Evolutionary conservation across 208 protist genomes (phyloP).

Genomic region (Leishmania aethiopica): DNA sequence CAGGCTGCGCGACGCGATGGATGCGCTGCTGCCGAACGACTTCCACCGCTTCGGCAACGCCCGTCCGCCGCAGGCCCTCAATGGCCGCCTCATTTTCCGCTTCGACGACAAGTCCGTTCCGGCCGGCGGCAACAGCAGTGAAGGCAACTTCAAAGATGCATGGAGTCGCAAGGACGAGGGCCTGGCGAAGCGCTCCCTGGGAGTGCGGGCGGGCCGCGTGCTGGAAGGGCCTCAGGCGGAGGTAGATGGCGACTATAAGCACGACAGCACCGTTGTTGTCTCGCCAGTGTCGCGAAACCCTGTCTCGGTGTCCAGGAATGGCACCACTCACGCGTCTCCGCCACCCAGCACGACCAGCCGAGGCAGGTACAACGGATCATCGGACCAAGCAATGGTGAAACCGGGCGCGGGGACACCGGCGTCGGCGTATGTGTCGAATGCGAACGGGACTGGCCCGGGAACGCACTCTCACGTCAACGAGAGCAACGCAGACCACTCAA

Average conservation of each 20-base stretch:
- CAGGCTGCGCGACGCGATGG: constrained; percentile 52
- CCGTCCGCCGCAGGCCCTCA: constrained; percentile 65
- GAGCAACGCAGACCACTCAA: background rate
- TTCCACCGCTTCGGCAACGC: constrained; percentile 61
- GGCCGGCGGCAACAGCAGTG: background rate
- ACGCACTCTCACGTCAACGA: background rate
- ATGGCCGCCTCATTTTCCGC: constrained; percentile 62
- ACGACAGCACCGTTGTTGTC: background rate
- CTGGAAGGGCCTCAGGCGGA: background rate
- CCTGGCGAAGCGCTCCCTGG: background rate
- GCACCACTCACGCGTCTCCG: background rate
- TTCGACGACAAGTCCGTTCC: constrained; percentile 47
- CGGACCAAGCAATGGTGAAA: background rate
- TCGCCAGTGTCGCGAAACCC: background rate
- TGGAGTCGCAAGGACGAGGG: constrained; percentile 11
- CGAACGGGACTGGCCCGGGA: background rate
- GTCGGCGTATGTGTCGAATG: background rate
- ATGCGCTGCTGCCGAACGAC: constrained; percentile 45
- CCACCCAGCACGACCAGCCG: too few relatives aligned
- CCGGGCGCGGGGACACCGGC: background rate
- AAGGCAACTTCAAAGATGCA: constrained; percentile 27
- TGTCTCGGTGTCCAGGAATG: background rate
- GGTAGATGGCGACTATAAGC: background rate
- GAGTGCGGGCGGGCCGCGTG: background rate
- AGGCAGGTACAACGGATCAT: background rate